Evolutionary conservation across 176 grass and related monocot genomes (phyloP), one percentile per base, ranked within the genome.

Genomic region (Carex scoparia): DNA sequence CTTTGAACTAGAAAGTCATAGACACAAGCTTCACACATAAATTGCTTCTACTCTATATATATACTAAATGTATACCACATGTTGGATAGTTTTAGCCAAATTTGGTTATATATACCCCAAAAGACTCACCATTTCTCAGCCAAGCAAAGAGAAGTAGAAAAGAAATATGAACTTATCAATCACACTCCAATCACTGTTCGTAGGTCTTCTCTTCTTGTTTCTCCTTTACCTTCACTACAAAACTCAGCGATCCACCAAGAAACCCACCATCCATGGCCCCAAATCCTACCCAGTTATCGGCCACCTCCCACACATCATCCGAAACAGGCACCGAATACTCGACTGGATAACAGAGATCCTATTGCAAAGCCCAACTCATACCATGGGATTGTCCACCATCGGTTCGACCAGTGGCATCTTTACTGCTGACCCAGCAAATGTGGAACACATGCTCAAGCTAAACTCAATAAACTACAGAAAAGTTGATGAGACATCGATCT

Each of bases 401-500:
- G 85, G 85, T n/a, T 55, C 57, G 5, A 18, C 35, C 23, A 35
- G 59, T 12, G 81, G 80, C 60, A 65, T 87, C 64, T 32, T 87
- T 42, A 87, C 85, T 30, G 88, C 49, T 55, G 81, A 90, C 55
- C 89, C 89, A 0, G 35, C 38, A 37, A 84, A 87, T 77, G 67
- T 90, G 15, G 81, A 90, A 16, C 89, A 88, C 89, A 38, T 87
- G 15, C 82, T 90, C 13, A 79, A 79, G 61, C 23, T 75, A 35
- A 84, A 81, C 89, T 87, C 75, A 44, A 38, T 28, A 11, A 82
- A 82, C 82, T 90, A 87, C 73, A 77, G 66, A 13, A 90, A 82
- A 56, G 6, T 46, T 46, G 85, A 82, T 7, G 0, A 71, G 40
- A 77, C 9, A 61, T 46, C 64, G 6, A 67, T 27, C 57, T 42